Base-by-base conservation (phyloP, 1,284 basidiomycete species). In the Trametes versicolor region DNA sequence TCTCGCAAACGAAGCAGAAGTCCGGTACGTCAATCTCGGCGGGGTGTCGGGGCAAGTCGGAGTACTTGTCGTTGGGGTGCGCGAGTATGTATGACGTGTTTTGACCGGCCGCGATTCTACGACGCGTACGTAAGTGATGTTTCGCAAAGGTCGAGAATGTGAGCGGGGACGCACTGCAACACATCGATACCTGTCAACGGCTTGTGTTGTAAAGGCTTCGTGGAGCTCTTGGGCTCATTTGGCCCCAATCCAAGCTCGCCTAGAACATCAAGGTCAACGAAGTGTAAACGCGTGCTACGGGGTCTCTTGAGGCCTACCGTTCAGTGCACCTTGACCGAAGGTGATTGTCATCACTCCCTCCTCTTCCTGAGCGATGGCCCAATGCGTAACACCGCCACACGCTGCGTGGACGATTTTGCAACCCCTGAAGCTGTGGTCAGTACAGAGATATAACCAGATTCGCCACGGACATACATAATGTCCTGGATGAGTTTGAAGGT, bases 351-450 rank as follows among this genome's bases (percentile, higher is more conserved):
- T 94, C 0, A 87, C 81, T 19, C 82, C 79, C 8, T 85, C 88
- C 48, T 95, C 92, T 34, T 91, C 87, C 36, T 92, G 89, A 0
- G 90, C 88, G 19, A 93, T 83, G 21, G 91, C 84, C 81, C 95
- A 97, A 72, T 97, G 92, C 0, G 95, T 96, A n/a, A 96, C 94
- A 19, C 95, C 95, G 25, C 97, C 97, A 50, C 90, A 90, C 13
- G 87, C 82, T 0, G 87, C 89, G 17, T 85, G 81, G 39, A 80
- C 78, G 21, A 93, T 86, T 72, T 92, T 93, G 78, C 91, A 94
- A 6, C 86, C 88, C 87, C 89, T 91, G 64, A 55, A 58, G 34
- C 21, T 32, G 53, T 53, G 52, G 52, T 60, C 27, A 66, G 57
- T 47, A 60, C 45, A 36, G 41, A 27, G 39, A 56, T 41, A 61